phyloP scores from a whole-genome alignment of 352 stramenopile species.

The Pythium sukuiense region DNA sequence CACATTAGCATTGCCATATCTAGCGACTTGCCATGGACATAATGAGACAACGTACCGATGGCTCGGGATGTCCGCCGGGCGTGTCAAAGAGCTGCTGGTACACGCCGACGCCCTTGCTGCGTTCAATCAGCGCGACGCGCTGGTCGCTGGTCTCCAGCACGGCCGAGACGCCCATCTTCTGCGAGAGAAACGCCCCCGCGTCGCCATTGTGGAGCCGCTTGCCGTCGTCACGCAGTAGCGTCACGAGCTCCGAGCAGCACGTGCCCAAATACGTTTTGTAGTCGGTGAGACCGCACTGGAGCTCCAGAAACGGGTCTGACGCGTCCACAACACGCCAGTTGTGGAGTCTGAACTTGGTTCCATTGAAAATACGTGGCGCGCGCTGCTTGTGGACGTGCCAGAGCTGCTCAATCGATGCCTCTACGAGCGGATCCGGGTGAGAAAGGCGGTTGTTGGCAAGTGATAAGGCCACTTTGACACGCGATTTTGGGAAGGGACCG shows the following conservation, averaged over 20 bases:
- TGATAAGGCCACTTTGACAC: conserved; percentile 32
- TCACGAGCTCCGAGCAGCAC: conserved; percentile 53
- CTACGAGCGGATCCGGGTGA: conserved; percentile 45
- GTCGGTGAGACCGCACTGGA: conserved; percentile 57
- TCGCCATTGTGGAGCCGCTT: conserved; percentile 14
- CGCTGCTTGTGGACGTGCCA: conserved; percentile 40
- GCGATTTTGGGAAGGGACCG: conserved; percentile 10
- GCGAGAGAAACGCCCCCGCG: conserved; percentile 60
- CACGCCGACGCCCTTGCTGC: conserved; percentile 61
- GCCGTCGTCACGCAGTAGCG: conserved; percentile 37
- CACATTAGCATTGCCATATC: no score
- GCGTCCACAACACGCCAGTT: conserved; percentile 13
- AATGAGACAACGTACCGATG: conserved; percentile 24
- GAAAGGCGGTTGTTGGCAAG: conserved; percentile 36
- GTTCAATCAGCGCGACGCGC: conserved; percentile 64
- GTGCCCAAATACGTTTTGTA: conserved; percentile 80
- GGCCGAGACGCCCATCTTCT: conserved; percentile 78
- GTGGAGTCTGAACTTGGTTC: conserved; percentile 64
- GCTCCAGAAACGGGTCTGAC: conserved; percentile 15
- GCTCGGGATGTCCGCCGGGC: conserved; percentile 77
- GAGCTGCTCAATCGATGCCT: conserved; percentile 36
- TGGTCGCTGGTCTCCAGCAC: conserved; percentile 64
- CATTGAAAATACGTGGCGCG: conserved; percentile 70
- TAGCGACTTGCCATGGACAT: no score
- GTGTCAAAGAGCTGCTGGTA: conserved; percentile 80